Evolutionary conservation across 306 rosid species (phyloP), one percentile per base, ranked within the genome.

Genomic region (Abrus pulchellus): DNA sequence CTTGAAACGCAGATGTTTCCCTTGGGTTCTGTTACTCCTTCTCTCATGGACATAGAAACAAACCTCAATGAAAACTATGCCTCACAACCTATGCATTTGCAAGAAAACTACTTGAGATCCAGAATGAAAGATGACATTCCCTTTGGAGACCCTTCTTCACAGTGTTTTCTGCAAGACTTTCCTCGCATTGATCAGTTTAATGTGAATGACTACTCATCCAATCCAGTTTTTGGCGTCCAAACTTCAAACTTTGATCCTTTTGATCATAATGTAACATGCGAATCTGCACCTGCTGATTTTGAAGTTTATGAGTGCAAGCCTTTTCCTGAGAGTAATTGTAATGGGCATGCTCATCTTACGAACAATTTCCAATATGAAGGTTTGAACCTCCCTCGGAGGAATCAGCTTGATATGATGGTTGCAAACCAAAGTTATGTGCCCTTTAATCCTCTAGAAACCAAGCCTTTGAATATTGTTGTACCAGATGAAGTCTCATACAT

Each of bases 401-500:
- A 87, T 81, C 87, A 71, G 61, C 9, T 83, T 9, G 90, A 87
- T 27, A 41, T 69, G 67, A 54, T 83, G 80, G 88, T 65, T 9
- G 65, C 74, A 54, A 86, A 79, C 75, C 82, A 78, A 75, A 85
- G 83, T 45, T 78, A 52, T 67, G 34, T 70, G 80, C 65, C 75
- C 50, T 81, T 59, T 38, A 79, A 81, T 76, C 38, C 72, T 62
- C 83, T 74, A 45, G 90, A 88, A 54, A 68, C 75, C 20, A 87
- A 83, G 59, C 87, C 93, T 33, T 6, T 88, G 78, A 89, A 83
- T 72, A 84, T 86, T 83, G 85, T 85, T 29, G 84, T 78, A 54
- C 91, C 96, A 27, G 94, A 89, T 83, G 94, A 93, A 77, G 86
- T 86, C 52, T 93, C 99, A 0, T 81, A 92, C 87, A 80, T 95